Evolutionary conservation across 768 basidiomycete species (phyloP), one percentile per base, ranked within the genome.

Genomic region (Trametopsis cervina): DNA sequence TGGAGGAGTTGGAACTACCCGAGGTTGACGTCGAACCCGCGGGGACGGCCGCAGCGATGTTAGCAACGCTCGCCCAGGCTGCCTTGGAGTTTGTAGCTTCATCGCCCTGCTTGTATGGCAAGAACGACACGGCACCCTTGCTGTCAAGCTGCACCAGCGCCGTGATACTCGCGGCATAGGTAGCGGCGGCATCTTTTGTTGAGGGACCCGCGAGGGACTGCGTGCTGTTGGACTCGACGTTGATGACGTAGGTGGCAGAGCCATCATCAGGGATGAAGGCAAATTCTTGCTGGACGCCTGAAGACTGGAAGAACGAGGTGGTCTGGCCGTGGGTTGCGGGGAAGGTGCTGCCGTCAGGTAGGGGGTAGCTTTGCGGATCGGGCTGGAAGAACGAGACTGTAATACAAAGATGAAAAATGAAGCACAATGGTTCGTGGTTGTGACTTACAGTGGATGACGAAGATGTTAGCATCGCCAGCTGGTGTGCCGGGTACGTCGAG

Each of bases 391-490:
- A 87, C 20, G 85, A 77, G 64, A 78, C 89, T 92, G 27, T 7
- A 42, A 45, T 29, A 37, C 7, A 36, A 29, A 12, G 33, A 21
- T 33, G 23, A 48, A 20, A 18, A 18, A 45, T 15, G 24, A 20
- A 2, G n/a, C 10, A 13, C 20, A 5, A 13, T 10, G 6, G 12
- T n/a, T 13, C 24, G 9, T 12, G 17, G 35, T 10, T 15, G 25
- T 6, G 15, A 70, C 84, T 55, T 57, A 85, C 88, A 94, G 64
- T 94, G 91, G 51, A 94, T 87, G 22, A 93, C 89, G 54, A 89
- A 94, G 49, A 93, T 84, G 45, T 81, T 69, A 2, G 81, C 83
- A 35, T 74, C 77, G 10, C 90, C 90, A 17, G 84, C 75, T n/a
- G 77, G 49, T 5, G 75, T 70, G 20, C 70, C 73, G 7, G 88